Percentiles rank a stretch among this genome's conserved stretches.
Conservation (phyloP, 1,284 basidiomycete species). For the Rhodotorula sp. region DNA sequence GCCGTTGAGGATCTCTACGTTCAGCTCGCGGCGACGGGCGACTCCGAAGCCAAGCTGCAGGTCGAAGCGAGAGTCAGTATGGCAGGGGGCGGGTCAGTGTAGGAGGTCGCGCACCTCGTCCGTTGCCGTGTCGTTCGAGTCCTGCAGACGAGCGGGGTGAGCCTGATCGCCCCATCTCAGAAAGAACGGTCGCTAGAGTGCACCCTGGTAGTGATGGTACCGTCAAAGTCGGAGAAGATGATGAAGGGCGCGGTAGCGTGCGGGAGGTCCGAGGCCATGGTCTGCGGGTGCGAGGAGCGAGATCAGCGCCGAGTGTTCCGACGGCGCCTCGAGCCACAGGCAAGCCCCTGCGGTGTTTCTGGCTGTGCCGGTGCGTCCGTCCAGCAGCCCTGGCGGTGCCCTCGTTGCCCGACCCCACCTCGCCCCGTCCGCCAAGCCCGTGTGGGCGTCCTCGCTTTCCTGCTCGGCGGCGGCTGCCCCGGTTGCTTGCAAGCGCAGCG, state of each 20-base stretch:
- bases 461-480: too few species aligned
- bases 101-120: conserved; percentile 29
- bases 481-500: too few species aligned
- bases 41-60: conserved; percentile 69
- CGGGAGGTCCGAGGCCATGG: conserved; percentile 15
- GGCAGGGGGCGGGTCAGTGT: neutral
- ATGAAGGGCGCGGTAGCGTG: conserved; percentile 79
- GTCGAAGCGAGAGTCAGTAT: conserved; percentile 44
- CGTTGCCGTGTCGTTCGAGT: conserved; percentile 71
- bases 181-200: too few species aligned
- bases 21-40: conserved; percentile 67
- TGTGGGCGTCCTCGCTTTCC: too few species aligned
- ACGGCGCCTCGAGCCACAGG: too few species aligned
- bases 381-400: too few species aligned
- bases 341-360: too few species aligned
- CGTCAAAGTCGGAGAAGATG: conserved; percentile 72
- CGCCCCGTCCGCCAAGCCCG: too few species aligned
- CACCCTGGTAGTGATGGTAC: conserved; percentile 11
- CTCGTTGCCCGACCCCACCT: too few species aligned
- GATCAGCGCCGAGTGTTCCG: neutral
- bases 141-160: conserved; percentile 59
- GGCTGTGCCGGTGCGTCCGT: too few species aligned
- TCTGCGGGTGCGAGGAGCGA: neutral
- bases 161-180: too few species aligned
- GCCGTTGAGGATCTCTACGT: conserved; percentile 69